Conservation (phyloP, 345 rosid species). For the Aethionema arabicum region DNA sequence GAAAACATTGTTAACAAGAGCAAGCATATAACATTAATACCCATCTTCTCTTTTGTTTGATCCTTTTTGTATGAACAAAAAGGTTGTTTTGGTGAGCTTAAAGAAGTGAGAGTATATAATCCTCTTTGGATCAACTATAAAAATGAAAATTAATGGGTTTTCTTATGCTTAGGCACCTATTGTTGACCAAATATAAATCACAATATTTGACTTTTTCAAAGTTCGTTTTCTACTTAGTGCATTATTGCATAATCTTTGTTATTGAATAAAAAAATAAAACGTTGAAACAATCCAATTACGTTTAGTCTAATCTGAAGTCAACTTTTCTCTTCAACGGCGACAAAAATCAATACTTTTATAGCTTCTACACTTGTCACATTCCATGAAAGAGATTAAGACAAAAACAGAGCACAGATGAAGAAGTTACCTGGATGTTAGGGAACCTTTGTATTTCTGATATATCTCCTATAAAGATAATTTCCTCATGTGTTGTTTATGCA, state of each 20-base stretch:
- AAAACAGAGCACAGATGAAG: slow-evolving; percentile 5
- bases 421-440: slow-evolving; percentile 20
- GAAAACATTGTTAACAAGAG: slow-evolving; percentile 30
- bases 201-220: slow-evolving; percentile 33
- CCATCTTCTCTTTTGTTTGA: slow-evolving; percentile 1
- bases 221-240: background rate
- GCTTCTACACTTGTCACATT: slow-evolving; percentile 15
- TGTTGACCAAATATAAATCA: slow-evolving; percentile 26
- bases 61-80: background rate
- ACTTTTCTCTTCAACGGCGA: background rate
- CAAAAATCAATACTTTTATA: background rate
- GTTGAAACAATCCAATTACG: slow-evolving; percentile 22
- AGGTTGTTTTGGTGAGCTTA: slow-evolving; percentile 8
- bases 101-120: slow-evolving; percentile 14
- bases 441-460: slow-evolving; percentile 3
- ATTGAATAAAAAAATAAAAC: slow-evolving; percentile 10
- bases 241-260: slow-evolving; percentile 8
- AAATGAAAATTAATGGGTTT: slow-evolving; percentile 1
- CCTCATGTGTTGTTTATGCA: slow-evolving; percentile 1
- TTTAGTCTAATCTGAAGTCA: slow-evolving; percentile 21
- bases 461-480: background rate
- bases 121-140: slow-evolving; percentile 12
- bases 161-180: slow-evolving; percentile 22
- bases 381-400: slow-evolving; percentile 16
- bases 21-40: slow-evolving; percentile 10